These are phyloP conservation scores for Apostasia shenzhenica DNA, from an alignment of 106 monocot genomes.

Conservation along the genomic window DNA sequence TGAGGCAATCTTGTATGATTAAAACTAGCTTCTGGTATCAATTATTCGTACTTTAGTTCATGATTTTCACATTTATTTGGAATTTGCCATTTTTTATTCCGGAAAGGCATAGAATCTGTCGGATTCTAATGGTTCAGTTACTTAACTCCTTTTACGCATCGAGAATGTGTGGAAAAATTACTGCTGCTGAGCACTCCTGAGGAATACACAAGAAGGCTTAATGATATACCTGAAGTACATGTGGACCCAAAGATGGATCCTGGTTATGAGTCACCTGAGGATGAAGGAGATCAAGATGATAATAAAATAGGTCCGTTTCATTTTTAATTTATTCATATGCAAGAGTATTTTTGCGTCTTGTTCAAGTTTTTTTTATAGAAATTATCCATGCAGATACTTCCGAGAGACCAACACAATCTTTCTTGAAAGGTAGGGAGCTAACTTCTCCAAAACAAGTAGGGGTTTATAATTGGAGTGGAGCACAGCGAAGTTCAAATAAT, in stretches of 20 bases:
- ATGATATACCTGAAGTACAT: constrained; percentile 59
- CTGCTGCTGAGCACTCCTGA: constrained; percentile 54
- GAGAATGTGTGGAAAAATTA: constrained; percentile 77
- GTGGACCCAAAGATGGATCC: constrained; percentile 73
- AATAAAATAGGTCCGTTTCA: constrained; percentile 28
- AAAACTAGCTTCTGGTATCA: too few species aligned
- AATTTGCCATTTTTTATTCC: too few species aligned
- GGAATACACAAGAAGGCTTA: constrained; percentile 42
- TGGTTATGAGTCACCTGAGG: constrained; percentile 53
- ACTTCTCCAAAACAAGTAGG: constrained; percentile 20
- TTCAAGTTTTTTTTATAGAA: too few species aligned
- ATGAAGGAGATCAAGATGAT: constrained; percentile 34
- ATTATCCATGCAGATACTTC: constrained; percentile 11
- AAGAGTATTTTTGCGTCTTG: too few species aligned
- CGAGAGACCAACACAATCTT: constrained; percentile 11
- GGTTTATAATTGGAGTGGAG: constrained; percentile 17
- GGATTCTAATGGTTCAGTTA: constrained; percentile 1
- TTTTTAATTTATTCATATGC: not conserved
- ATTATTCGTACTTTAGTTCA: too few species aligned
- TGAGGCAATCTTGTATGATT: too few species aligned
- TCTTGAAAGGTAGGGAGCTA: constrained; percentile 21
- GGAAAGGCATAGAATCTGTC: not conserved
- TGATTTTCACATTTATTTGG: too few species aligned
- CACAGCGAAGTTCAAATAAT: constrained; percentile 13
- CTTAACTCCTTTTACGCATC: constrained; percentile 53